Evolutionary conservation across 2,329 filamentous ascomycete species (phyloP).

Genomic region (Phialophora macrospora): DNA sequence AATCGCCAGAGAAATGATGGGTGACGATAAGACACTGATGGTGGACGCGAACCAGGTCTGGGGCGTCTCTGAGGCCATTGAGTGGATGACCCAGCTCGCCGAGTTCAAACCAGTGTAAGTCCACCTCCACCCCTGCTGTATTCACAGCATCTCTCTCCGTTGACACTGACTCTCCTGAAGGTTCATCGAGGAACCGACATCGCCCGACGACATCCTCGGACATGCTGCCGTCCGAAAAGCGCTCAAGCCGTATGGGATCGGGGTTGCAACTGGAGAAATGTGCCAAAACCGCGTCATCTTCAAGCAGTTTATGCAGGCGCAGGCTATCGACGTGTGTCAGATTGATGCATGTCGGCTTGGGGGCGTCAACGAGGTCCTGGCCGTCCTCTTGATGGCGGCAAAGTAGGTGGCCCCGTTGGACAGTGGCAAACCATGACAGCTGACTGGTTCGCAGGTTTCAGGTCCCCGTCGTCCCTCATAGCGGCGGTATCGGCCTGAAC

Average conservation of each 20-base stretch:
- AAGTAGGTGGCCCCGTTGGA: not conserved
- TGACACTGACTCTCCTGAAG: conserved; percentile 52
- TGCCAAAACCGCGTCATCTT: conserved; percentile 38
- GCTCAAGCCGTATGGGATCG: conserved; percentile 47
- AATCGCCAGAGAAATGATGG: conserved; percentile 33
- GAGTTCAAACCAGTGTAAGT: conserved; percentile 33
- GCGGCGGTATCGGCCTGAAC: conserved; percentile 84
- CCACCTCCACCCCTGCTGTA: not conserved
- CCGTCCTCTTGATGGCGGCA: conserved; percentile 79
- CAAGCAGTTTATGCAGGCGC: conserved; percentile 38
- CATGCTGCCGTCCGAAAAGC: conserved; percentile 36
- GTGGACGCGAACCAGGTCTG: conserved; percentile 40
- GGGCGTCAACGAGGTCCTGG: conserved; percentile 62
- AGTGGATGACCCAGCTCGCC: conserved; percentile 36
- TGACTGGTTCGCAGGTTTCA: conserved; percentile 54
- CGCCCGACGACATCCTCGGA: conserved; percentile 37
- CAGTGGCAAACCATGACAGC: not conserved
- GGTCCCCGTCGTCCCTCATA: conserved; percentile 86
- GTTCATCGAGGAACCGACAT: conserved; percentile 45
- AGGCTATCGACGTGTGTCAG: conserved; percentile 32
- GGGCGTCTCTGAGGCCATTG: conserved; percentile 37
- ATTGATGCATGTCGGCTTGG: conserved; percentile 35
- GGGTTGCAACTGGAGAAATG: conserved; percentile 38
- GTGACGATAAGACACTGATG: conserved; percentile 60
- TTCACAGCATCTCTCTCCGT: not conserved